Evolutionary conservation across 2,329 filamentous ascomycete genomes (phyloP), one percentile per base, ranked within the genome.

Genomic region (Dactylellina parvicollis): DNA sequence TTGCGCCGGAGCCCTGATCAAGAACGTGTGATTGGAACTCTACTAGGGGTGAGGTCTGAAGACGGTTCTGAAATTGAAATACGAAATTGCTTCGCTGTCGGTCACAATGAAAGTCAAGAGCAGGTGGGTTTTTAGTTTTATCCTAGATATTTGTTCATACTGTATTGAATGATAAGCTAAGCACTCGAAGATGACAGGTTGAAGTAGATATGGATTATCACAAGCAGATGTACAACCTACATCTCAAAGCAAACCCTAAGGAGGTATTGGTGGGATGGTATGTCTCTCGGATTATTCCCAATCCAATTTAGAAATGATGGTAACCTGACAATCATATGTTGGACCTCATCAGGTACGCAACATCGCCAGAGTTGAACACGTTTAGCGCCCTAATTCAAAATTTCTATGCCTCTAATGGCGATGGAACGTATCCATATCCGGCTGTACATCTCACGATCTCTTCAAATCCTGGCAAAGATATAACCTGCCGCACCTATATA

Each of bases 181-280:
- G 16, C 18, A 12, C 14, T 18, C 2, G 10, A 10, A 16, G 30
- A 3, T 26, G 30, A 55, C 26, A 76, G 76, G 95, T 99, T 79
- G 95, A 99, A 83, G 95, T 99, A 76, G 95, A 99, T 81, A 96
- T 99, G 86, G 95, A 99, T 83, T 99, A 98, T 83, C 95, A 99
- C 84, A 98, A 98, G 87, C 93, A 94, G 82, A 99, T 99, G 95
- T 89, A 98, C 69, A 90, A 91, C 72, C 85, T 99, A 78, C 94
- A 96, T 81, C 88, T 98, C 78, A 94, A 94, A 83, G 94, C 93
- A 67, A 91, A 92, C 82, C 95, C 95, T 55, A 92, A 92, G 82
- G 95, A 99, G 83, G 88, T 92, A 61, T 87, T 99, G 70, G 90
- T 99, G 75, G 95, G 95, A 80, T 99, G 95, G 95, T 77, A 76